Evolutionary conservation across 768 basidiomycete genomes (phyloP), one percentile per base, ranked within the genome.

Genomic region (Trametes cinnabarina): DNA sequence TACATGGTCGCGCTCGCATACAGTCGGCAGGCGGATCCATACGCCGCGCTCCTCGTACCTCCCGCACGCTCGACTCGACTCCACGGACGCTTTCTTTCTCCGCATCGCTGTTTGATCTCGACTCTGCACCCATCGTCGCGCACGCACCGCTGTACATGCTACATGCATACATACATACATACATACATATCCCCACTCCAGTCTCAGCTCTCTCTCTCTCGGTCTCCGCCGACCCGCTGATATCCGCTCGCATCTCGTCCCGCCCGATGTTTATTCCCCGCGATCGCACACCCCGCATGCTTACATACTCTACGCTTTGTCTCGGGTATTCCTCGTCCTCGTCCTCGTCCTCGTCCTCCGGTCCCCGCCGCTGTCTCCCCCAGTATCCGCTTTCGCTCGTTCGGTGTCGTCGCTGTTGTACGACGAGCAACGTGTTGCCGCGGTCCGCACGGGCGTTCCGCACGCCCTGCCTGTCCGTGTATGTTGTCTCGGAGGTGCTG

Each of bases 241-340:
- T 49, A 49, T 49, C 30, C n/a, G n/a, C n/a, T 30, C 46, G 28
- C 32, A 34, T 22, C 32, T 10, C 26, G 46, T 30, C 25, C 46
- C 28, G 19, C 22, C 10, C 22, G 23, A 46, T 46, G 26, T 22
- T 25, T 46, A 46, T 46, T 46, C 44, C 44, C 44, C 44, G 12
- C 44, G 5, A 9, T 42, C 26, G 40, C 25, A 15, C 6, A 26
- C 22, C 17, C 15, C 37, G 35, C 42, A 34, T 47, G 55, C 48
- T n/a, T n/a, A 60, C 39, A 23, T 61, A 61, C 47, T 37, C 39
- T 61, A 61, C 55, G 53, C 55, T 61, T 55, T 61, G 60, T 48
- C 44, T 41, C 51, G 60, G 60, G 60, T 61, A 61, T 42, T 61
- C 55, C 55, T 57, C 55, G 60, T 61, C 60, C 51, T 53, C 41